Percentiles rank a stretch among this genome's conserved stretches.
phyloP scores from a whole-genome alignment of 1,284 basidiomycete genomes.

The Tilletia setariae region DNA sequence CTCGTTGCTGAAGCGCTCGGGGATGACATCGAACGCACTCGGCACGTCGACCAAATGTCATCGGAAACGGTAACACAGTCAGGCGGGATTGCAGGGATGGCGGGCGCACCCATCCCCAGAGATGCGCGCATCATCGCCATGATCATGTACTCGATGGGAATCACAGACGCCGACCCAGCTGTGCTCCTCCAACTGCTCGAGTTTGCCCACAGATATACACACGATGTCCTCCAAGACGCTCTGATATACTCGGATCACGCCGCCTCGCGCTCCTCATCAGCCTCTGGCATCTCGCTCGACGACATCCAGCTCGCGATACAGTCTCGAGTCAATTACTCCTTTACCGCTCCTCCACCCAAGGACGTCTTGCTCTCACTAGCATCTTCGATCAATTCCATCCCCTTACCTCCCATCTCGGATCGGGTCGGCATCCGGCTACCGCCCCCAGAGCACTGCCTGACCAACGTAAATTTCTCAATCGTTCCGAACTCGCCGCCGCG shows the following conservation, averaged over 20 bases:
- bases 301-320: conserved; percentile 89
- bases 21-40: neutral
- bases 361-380: conserved; percentile 89
- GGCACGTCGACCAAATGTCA: neutral
- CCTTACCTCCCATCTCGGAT: conserved; percentile 88
- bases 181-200: conserved; percentile 93
- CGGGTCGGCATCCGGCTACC: conserved; percentile 90
- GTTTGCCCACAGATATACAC: conserved; percentile 86
- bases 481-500: conserved; percentile 75
- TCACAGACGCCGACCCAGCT: conserved; percentile 87
- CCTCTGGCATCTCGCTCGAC: conserved; percentile 66
- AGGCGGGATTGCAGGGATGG: neutral
- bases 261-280: conserved; percentile 9
- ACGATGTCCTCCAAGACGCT: conserved; percentile 84
- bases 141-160: conserved; percentile 86
- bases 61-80: conserved; percentile 2
- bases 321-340: conserved; percentile 87
- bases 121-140: conserved; percentile 89
- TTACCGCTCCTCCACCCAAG: conserved; percentile 86
- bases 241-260: conserved; percentile 92
- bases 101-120: conserved; percentile 61
- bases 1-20: neutral
- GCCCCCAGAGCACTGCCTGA: conserved; percentile 74
- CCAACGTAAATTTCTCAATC: conserved; percentile 86
- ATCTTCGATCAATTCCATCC: conserved; percentile 80